Conservation (phyloP, 176 grass and related monocot genomes). For the Eragrostis nindensis region DNA sequence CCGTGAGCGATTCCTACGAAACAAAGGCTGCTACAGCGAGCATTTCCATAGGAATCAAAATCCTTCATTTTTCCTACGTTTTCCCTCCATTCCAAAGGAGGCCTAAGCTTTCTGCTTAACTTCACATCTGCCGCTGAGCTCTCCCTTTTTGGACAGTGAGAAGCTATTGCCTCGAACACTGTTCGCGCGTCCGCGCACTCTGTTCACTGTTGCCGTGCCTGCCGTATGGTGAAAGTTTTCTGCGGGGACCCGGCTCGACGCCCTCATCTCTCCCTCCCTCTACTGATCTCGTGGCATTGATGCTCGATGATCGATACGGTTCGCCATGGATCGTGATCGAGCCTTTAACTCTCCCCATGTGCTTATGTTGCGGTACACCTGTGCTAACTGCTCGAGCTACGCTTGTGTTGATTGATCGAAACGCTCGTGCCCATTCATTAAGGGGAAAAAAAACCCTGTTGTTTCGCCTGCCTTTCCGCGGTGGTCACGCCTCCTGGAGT, state of each 20-base stretch:
- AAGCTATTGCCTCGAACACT: not conserved
- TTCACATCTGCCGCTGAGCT: not conserved
- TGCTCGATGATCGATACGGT: not conserved
- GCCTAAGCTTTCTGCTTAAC: too few relatives aligned
- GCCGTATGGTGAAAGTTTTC: constrained; percentile 17
- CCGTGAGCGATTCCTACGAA: too few relatives aligned
- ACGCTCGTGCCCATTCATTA: not conserved
- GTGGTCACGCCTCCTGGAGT: constrained; percentile 16
- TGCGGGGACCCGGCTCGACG: not conserved
- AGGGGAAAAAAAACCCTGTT: too few relatives aligned
- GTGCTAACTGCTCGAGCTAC: constrained; percentile 22
- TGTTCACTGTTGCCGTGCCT: not conserved
- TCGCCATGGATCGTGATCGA: not conserved
- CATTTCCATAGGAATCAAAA: too few relatives aligned
- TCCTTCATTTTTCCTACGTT: too few relatives aligned
- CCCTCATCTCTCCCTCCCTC: not conserved
- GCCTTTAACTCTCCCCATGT: not conserved
- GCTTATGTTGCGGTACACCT: constrained; percentile 39
- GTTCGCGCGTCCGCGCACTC: not conserved
- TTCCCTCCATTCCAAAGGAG: too few relatives aligned
- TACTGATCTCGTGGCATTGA: not conserved
- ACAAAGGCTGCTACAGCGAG: too few relatives aligned
- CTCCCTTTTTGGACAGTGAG: not conserved
- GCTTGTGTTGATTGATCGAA: not conserved
- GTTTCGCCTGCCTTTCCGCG: not conserved